Evolutionary conservation across 2,329 filamentous ascomycete genomes (phyloP).

Genomic region (Paecilomyces fulvus): DNA sequence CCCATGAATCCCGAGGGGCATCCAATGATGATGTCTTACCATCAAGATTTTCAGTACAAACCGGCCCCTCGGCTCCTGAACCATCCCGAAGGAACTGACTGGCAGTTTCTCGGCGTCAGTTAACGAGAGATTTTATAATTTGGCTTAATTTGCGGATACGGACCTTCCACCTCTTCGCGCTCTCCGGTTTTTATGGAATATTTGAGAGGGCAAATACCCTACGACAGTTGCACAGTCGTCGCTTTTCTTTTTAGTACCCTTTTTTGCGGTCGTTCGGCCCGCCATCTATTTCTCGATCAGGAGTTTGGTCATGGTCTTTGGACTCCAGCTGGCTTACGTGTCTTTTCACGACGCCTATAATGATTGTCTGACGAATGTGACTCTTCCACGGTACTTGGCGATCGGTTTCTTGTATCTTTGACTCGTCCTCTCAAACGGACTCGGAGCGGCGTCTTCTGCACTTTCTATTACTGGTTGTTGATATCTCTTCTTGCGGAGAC

Average conservation of each 20-base stretch:
- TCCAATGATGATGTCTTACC: slow-evolving; percentile 25
- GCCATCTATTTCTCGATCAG: background rate
- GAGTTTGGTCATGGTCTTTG: background rate
- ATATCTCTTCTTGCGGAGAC: background rate
- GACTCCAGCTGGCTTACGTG: background rate
- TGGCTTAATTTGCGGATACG: background rate
- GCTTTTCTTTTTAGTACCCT: background rate
- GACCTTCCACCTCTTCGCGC: background rate
- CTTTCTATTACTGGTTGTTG: background rate
- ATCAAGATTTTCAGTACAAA: slow-evolving; percentile 26
- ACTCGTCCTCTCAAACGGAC: background rate
- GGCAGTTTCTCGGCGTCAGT: slow-evolving; percentile 30
- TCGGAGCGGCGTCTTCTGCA: background rate
- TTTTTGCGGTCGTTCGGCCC: background rate
- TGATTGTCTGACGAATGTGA: slow-evolving; percentile 1
- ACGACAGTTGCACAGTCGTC: background rate
- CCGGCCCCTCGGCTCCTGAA: slow-evolving; percentile 24
- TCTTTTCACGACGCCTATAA: background rate
- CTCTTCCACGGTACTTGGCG: background rate
- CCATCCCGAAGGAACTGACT: slow-evolving; percentile 33
- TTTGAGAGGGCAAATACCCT: background rate
- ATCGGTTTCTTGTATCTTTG: background rate
- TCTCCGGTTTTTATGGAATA: background rate
- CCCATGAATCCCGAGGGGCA: slow-evolving; percentile 19
- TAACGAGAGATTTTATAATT: slow-evolving; percentile 12